These are phyloP conservation scores for Stachybotrys elegans DNA, from an alignment of 2,329 filamentous ascomycete genomes.

Conservation along the genomic window DNA sequence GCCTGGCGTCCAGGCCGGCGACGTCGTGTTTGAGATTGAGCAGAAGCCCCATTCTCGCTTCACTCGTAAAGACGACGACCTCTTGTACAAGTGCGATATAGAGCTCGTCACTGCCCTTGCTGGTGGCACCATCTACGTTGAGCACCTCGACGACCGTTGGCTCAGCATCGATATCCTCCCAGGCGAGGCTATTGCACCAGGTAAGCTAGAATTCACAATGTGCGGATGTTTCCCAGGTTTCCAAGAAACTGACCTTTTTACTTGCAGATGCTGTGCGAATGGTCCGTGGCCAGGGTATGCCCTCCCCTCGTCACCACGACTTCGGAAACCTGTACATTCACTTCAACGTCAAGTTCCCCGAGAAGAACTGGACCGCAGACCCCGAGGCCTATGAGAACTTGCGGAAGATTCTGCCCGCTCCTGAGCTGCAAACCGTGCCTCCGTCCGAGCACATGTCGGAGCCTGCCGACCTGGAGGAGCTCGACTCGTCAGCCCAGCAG, in stretches of 20 bases:
- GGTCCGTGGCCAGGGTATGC: slow-evolving; percentile 96
- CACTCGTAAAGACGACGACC: slow-evolving; percentile 91
- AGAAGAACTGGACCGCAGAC: slow-evolving; percentile 63
- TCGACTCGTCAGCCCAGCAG: slow-evolving; percentile 62
- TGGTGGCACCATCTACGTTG: slow-evolving; percentile 84
- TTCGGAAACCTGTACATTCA: slow-evolving; percentile 95
- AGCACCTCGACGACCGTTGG: slow-evolving; percentile 98
- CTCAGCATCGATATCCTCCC: slow-evolving; percentile 87
- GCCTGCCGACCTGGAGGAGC: slow-evolving; percentile 78
- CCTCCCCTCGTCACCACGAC: slow-evolving; percentile 90
- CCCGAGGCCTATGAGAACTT: slow-evolving; percentile 71
- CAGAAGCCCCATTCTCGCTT: slow-evolving; percentile 97
- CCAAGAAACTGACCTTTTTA: no score
- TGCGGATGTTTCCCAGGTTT: no score
- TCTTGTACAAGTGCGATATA: slow-evolving; percentile 92
- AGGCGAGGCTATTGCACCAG: slow-evolving; percentile 89
- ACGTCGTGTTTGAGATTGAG: slow-evolving; percentile 98
- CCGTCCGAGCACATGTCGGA: slow-evolving; percentile 88
- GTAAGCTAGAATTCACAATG: slow-evolving; percentile 50
- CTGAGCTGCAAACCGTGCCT: slow-evolving; percentile 56
- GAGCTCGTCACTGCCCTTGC: slow-evolving; percentile 92
- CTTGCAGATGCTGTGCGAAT: slow-evolving; percentile 78
- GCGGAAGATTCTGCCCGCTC: slow-evolving; percentile 77
- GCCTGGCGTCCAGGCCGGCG: slow-evolving; percentile 86
- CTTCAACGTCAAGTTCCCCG: slow-evolving; percentile 96